A percentile compares a stretch with the other conserved stretches of the same genome.
Conservation (phyloP, 768 basidiomycete genomes). For the Boletus barrowsii region DNA sequence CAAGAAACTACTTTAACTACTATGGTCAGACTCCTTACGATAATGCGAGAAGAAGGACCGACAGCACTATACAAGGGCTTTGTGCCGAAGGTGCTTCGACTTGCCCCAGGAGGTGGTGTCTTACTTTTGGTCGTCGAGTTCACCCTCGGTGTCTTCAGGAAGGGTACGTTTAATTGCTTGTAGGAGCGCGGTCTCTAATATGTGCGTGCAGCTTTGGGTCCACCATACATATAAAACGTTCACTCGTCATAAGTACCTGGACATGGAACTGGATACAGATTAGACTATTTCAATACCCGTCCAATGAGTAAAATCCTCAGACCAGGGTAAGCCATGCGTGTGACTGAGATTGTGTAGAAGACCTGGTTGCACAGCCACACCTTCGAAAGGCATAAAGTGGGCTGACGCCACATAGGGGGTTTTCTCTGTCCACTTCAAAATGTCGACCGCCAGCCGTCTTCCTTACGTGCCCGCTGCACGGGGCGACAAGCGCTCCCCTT, state of each 20-base stretch:
- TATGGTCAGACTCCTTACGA: conserved; percentile 53
- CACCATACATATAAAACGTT: conserved; percentile 28
- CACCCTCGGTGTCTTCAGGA: conserved; percentile 72
- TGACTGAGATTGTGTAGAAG: too few species aligned
- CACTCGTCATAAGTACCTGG: not conserved
- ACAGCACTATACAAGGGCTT: conserved; percentile 93
- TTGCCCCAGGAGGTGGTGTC: conserved; percentile 95
- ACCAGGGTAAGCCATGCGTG: not conserved
- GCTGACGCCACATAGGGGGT: conserved; percentile 23
- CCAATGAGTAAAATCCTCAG: not conserved
- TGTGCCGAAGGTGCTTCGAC: conserved; percentile 88
- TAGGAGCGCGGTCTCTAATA: not conserved
- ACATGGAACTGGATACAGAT: not conserved
- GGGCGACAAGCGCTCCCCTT: conserved; percentile 59
- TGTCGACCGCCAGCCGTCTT: conserved; percentile 26
- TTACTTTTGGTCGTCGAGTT: conserved; percentile 91
- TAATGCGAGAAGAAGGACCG: conserved; percentile 84
- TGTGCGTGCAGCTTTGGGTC: conserved; percentile 25
- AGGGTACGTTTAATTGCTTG: conserved; percentile 40
- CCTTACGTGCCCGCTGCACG: conserved; percentile 26
- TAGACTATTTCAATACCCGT: not conserved
- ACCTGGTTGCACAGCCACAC: conserved; percentile 14
- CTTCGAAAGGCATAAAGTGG: conserved; percentile 5
- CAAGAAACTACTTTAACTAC: not conserved
- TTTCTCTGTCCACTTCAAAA: conserved; percentile 9